phyloP scores from a whole-genome alignment of 768 basidiomycete genomes.

The Chalciporus pseudorubinellus region DNA sequence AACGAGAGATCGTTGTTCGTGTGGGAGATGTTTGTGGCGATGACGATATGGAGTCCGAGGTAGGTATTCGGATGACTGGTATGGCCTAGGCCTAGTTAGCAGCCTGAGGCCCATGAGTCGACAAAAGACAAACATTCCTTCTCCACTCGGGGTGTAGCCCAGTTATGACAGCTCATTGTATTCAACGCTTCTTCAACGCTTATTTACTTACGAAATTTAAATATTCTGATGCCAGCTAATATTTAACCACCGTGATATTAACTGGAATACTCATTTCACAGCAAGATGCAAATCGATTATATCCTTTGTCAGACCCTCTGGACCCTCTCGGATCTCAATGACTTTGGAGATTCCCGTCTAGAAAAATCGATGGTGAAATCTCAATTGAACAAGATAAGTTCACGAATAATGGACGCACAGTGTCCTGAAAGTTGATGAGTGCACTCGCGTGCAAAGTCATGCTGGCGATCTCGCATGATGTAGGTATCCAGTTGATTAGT shows the following conservation, averaged over 20 bases:
- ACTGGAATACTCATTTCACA: background rate
- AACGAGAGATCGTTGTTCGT: slow-evolving; percentile 23
- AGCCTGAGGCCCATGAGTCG: too few relatives aligned
- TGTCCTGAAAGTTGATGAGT: slow-evolving; percentile 72
- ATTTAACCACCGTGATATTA: too few relatives aligned
- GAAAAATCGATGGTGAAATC: slow-evolving; percentile 5
- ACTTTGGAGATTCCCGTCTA: slow-evolving; percentile 79
- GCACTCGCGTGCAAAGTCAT: slow-evolving; percentile 84
- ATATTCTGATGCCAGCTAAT: too few relatives aligned
- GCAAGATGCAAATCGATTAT: slow-evolving; percentile 60
- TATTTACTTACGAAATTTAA: too few relatives aligned
- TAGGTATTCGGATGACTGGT: background rate
- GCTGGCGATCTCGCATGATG: slow-evolving; percentile 69
- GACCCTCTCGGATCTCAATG: slow-evolving; percentile 78
- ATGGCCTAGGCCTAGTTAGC: background rate
- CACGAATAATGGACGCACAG: slow-evolving; percentile 44
- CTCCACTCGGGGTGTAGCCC: background rate
- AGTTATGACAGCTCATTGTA: background rate
- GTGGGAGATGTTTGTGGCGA: background rate
- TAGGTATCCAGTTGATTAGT: slow-evolving; percentile 86
- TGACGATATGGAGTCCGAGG: background rate
- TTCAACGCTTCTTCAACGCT: background rate
- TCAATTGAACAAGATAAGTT: background rate
- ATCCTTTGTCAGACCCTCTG: slow-evolving; percentile 76
- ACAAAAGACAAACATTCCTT: too few relatives aligned